Conservation (phyloP, 352 stramenopile genomes). For the Globisporangium polare region DNA sequence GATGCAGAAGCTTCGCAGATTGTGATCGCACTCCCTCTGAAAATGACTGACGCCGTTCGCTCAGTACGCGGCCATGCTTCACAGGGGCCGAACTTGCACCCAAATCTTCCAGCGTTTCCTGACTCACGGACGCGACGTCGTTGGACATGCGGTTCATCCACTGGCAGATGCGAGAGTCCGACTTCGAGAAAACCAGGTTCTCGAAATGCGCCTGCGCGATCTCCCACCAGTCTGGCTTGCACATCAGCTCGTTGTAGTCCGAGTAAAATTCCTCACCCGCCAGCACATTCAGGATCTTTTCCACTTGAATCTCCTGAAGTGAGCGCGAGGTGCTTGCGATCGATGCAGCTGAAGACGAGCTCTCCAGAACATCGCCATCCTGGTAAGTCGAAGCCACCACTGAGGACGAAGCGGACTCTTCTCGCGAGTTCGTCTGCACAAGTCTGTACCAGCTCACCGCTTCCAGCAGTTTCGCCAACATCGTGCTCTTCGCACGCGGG, state of each 20-base stretch:
- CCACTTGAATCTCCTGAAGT: conserved; percentile 64
- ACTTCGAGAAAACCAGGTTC: conserved; percentile 73
- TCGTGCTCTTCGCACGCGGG: conserved; percentile 47
- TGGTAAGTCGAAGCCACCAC: conserved; percentile 25
- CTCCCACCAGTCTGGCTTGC: conserved; percentile 72
- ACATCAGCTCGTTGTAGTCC: conserved; percentile 81
- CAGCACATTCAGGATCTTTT: conserved; percentile 72
- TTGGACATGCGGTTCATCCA: conserved; percentile 62
- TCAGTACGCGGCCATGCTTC: not conserved
- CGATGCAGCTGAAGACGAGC: conserved; percentile 16
- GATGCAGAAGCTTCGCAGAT: not conserved
- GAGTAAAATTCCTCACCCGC: conserved; percentile 81
- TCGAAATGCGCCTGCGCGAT: conserved; percentile 85
- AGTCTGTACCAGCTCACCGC: conserved; percentile 84
- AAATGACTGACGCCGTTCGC: conserved; percentile 11
- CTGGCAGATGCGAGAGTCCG: conserved; percentile 66
- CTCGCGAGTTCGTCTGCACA: conserved; percentile 70
- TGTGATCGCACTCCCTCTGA: conserved; percentile 8
- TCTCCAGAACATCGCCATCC: conserved; percentile 3
- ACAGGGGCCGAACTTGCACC: not conserved
- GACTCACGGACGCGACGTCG: conserved; percentile 53
- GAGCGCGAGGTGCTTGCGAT: conserved; percentile 22
- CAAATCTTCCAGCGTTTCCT: conserved; percentile 55
- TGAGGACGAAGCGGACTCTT: conserved; percentile 54
- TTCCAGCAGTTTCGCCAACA: conserved; percentile 73